These are phyloP conservation scores for Melocanna baccifera DNA, from an alignment of 176 grass and related monocot species.

Conservation along the genomic window DNA sequence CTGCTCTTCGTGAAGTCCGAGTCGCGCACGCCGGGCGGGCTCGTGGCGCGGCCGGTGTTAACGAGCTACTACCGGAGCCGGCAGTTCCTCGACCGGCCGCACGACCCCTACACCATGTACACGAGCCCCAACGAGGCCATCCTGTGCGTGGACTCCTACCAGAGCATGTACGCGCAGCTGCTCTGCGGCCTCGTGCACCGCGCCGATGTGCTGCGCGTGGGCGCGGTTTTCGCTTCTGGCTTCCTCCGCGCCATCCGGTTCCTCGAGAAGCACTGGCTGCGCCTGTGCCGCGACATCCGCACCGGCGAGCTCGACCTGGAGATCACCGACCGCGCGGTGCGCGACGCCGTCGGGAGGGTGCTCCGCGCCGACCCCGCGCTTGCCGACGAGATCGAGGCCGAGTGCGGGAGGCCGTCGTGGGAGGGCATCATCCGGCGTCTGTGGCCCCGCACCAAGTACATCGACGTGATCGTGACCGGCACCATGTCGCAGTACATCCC, in stretches of 20 bases:
- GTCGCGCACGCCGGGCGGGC: slow-evolving; percentile 76
- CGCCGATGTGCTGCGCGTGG: slow-evolving; percentile 75
- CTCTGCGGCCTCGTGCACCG: slow-evolving; percentile 84
- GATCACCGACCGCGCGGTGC: slow-evolving; percentile 66
- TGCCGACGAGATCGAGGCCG: slow-evolving; percentile 60
- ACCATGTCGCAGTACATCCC: slow-evolving; percentile 99
- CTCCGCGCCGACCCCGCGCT: slow-evolving; percentile 58
- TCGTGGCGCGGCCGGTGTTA: slow-evolving; percentile 70
- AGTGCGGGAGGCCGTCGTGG: slow-evolving; percentile 67
- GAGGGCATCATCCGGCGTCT: slow-evolving; percentile 75
- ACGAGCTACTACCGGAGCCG: slow-evolving; percentile 95
- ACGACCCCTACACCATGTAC: slow-evolving; percentile 73
- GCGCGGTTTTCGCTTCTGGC: slow-evolving; percentile 87
- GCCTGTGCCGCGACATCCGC: slow-evolving; percentile 75
- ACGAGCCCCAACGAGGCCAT: slow-evolving; percentile 90
- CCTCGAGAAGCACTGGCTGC: slow-evolving; percentile 84
- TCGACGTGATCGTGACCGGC: slow-evolving; percentile 94
- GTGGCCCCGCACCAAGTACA: slow-evolving; percentile 92
- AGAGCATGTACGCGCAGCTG: slow-evolving; percentile 97
- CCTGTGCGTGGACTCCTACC: slow-evolving; percentile 86
- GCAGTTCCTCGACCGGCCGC: slow-evolving; percentile 73
- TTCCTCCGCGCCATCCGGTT: slow-evolving; percentile 90
- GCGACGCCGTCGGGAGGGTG: slow-evolving; percentile 57
- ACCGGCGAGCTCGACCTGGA: slow-evolving; percentile 58
- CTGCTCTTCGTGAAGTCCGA: slow-evolving; percentile 85